Base-by-base conservation (phyloP, 495 filamentous ascomycete species). In the Parathielavia hyrcaniae region DNA sequence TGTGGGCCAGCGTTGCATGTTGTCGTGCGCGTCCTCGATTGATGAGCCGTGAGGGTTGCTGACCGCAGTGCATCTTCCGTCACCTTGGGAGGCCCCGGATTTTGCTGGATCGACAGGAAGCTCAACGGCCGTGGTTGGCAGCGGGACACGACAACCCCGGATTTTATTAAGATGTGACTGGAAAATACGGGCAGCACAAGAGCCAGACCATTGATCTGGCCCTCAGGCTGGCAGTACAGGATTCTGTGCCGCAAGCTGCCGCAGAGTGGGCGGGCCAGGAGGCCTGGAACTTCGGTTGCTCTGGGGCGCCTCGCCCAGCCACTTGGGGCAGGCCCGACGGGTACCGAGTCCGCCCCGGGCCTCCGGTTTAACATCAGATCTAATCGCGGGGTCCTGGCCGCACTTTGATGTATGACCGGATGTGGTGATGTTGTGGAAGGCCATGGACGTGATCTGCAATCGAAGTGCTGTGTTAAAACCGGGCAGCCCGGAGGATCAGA, bases 161-260 rank as follows among this genome's bases (percentile, higher is more conserved):
- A 30, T 2, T 30, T 6, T 30, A n/a, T n/a, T n/a, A n/a, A n/a
- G 26, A 30, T 2, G 26, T 30, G 26, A 6, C 26, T 30, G 26
- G 26, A 30, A 6, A 6, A 30, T 30, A 30, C 26, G 11, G 26
- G 22, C 26, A 10, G 32, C 50, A 39, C 46, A 34, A 13, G 10
- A 47, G 13, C 45, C 5, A 5, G 22, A 4, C 23, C 16, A 30
- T 30, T 30, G 26, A 30, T 30, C 26, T 30, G 26, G 26, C 26
- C 26, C 26, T 30, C 11, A 12, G n/a, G 13, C 26, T 35, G 30
- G 40, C 20, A 30, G 49, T n/a, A 35, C 45, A 59, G 48, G 50
- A 40, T 54, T 44, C 62, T 55, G 63, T 61, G 59, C 58, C 53
- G 59, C 61, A 65, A 55, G 57, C 38, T 65, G 63, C 53, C 53